Evolutionary conservation across 2,329 filamentous ascomycete species (phyloP).

Genomic region (Scedosporium apiospermum): DNA sequence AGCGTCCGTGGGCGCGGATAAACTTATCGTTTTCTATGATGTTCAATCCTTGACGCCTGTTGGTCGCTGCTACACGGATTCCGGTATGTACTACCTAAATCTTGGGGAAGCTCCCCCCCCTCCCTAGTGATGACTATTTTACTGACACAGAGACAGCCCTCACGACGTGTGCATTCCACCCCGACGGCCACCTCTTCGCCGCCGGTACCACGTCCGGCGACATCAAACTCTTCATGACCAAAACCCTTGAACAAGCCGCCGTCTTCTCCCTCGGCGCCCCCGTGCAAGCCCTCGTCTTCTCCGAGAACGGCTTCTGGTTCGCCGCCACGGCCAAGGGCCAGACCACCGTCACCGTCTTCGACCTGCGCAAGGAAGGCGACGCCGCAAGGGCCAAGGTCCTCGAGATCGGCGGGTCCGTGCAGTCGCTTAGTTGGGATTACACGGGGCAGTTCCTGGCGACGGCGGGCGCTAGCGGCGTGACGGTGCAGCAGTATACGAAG

Average conservation of each 20-base stretch:
- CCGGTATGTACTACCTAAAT: conserved; percentile 47
- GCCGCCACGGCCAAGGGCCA: conserved; percentile 72
- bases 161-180: conserved; percentile 78
- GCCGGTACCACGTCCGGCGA: conserved; percentile 71
- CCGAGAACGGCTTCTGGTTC: conserved; percentile 95
- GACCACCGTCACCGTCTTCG: conserved; percentile 75
- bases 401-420: conserved; percentile 70
- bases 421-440: conserved; percentile 82
- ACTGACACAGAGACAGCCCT: conserved; percentile 43
- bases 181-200: conserved; percentile 89
- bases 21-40: conserved; percentile 88
- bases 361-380: conserved; percentile 84
- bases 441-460: conserved; percentile 86
- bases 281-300: conserved; percentile 72
- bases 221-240: conserved; percentile 84
- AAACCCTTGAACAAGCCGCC: conserved; percentile 66
- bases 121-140: conserved; percentile 4
- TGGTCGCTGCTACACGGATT: conserved; percentile 70
- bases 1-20: conserved; percentile 82
- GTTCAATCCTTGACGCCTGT: conserved; percentile 56
- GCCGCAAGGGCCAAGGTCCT: conserved; percentile 74
- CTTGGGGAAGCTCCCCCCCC: neutral
- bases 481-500: conserved; percentile 86
- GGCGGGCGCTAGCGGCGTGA: conserved; percentile 68
- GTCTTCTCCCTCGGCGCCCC: conserved; percentile 61